Evolutionary conservation across 176 grass and related monocot species (phyloP).

Genomic region (Chrysopogon serrulatus): DNA sequence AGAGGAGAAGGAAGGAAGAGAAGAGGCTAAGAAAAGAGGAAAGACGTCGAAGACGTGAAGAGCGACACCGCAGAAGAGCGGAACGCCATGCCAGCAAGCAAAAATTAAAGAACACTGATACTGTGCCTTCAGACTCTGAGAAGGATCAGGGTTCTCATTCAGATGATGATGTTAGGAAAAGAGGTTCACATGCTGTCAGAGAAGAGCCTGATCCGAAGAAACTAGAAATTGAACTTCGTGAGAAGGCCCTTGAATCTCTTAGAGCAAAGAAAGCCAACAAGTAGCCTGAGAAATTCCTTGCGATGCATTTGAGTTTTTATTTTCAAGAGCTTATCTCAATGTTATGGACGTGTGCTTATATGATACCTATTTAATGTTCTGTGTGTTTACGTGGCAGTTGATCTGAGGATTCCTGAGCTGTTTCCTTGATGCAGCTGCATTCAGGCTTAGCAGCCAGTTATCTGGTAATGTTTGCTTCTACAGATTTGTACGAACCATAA

Average conservation of each 20-base stretch:
- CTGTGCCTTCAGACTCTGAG: conserved; percentile 44
- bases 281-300: conserved; percentile 46
- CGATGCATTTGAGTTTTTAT: conserved; percentile 27
- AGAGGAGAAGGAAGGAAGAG: conserved; percentile 71
- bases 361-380: conserved; percentile 55
- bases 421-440: conserved; percentile 54
- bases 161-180: conserved; percentile 43
- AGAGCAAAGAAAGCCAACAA: conserved; percentile 67
- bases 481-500: conserved; percentile 40
- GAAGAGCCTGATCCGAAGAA: conserved; percentile 56
- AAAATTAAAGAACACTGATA: conserved; percentile 35
- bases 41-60: conserved; percentile 65
- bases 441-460: conserved; percentile 58
- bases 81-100: conserved; percentile 49
- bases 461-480: conserved; percentile 62
- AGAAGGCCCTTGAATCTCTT: conserved; percentile 84
- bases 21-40: conserved; percentile 80
- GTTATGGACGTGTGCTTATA: conserved; percentile 54
- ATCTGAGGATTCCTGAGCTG: conserved; percentile 56
- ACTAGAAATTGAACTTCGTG: conserved; percentile 83
- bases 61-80: conserved; percentile 55
- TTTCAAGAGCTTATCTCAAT: conserved; percentile 33
- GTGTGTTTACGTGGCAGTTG: conserved; percentile 69
- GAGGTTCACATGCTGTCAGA: conserved; percentile 32
- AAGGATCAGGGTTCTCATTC: conserved; percentile 35